Conservation (phyloP, 1,139 yeast species). For the Blastobotrys apis region DNA sequence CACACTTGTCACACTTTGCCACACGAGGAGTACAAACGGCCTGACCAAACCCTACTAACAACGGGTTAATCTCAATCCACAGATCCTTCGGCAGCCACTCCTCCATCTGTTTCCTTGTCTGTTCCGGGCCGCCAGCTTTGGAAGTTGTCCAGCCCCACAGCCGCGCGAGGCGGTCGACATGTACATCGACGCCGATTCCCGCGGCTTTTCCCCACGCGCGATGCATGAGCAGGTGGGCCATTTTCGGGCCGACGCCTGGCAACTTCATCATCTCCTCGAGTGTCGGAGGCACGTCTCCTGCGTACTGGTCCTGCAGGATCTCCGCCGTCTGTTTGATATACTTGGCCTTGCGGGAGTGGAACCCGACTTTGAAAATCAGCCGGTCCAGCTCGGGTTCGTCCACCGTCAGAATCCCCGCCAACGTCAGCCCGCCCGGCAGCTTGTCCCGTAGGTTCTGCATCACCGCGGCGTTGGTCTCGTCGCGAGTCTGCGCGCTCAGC, state of each 20-base stretch:
- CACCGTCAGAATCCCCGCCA: slow-evolving; percentile 43
- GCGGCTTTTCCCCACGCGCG: slow-evolving; percentile 68
- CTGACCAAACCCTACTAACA: slow-evolving; percentile 92
- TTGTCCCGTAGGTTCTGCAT: slow-evolving; percentile 54
- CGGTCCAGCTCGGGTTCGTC: slow-evolving; percentile 56
- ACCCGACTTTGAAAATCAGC: slow-evolving; percentile 77
- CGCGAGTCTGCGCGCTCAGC: slow-evolving; percentile 91
- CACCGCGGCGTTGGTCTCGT: slow-evolving; percentile 74
- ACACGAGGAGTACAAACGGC: slow-evolving; percentile 72
- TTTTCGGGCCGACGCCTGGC: slow-evolving; percentile 96
- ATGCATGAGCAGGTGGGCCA: slow-evolving; percentile 81
- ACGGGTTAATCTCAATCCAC: slow-evolving; percentile 84
- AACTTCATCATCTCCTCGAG: slow-evolving; percentile 60
- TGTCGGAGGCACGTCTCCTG: slow-evolving; percentile 59
- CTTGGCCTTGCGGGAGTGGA: slow-evolving; percentile 72
- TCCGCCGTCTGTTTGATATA: slow-evolving; percentile 62
- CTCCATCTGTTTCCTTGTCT: slow-evolving; percentile 64
- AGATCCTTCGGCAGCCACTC: slow-evolving; percentile 66
- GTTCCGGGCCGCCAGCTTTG: slow-evolving; percentile 61
- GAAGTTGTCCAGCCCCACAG: slow-evolving; percentile 72
- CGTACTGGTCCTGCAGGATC: slow-evolving; percentile 47
- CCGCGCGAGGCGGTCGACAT: slow-evolving; percentile 74
- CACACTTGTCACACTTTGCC: slow-evolving; percentile 67
- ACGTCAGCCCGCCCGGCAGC: slow-evolving; percentile 34
- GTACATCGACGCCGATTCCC: slow-evolving; percentile 95